Percentiles rank a stretch among this genome's conserved stretches.
Conservation (phyloP, 2,329 filamentous ascomycete species). For the Sporothrix curviconia region DNA sequence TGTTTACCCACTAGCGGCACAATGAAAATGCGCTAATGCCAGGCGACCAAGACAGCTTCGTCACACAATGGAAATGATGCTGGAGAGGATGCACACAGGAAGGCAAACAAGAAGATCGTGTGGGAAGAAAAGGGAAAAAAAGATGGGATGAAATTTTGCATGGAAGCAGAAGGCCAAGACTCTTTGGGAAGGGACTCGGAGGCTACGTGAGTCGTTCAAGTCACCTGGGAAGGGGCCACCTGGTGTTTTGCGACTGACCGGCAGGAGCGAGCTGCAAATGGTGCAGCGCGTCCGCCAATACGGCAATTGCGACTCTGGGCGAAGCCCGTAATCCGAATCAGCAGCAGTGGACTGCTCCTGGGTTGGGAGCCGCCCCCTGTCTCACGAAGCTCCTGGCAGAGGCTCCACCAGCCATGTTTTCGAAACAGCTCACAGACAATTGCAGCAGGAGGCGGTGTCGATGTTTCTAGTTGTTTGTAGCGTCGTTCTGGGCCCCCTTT, state of each 20-base stretch:
- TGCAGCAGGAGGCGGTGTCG: background rate
- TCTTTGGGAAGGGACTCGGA: too few species aligned
- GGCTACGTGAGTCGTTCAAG: too few species aligned
- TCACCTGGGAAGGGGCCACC: conserved; percentile 4
- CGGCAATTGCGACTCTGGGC: background rate
- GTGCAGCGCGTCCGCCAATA: background rate
- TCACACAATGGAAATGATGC: too few species aligned
- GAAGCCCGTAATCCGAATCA: background rate
- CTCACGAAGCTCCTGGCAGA: conserved; percentile 1
- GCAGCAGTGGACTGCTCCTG: too few species aligned
- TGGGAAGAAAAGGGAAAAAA: background rate
- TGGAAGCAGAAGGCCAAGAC: background rate
- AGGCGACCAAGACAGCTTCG: background rate
- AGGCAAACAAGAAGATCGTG: too few species aligned
- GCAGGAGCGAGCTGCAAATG: background rate
- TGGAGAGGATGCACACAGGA: background rate
- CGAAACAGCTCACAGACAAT: conserved; percentile 9
- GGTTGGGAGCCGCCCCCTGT: background rate
- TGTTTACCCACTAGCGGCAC: background rate
- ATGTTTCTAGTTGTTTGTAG: conserved; percentile 3
- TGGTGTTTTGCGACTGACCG: background rate
- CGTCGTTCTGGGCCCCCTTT: background rate
- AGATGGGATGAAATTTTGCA: background rate
- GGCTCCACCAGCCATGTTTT: conserved; percentile 4
- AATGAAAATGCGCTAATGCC: background rate